Evolutionary conservation across 768 basidiomycete genomes (phyloP), one percentile per base, ranked within the genome.

Genomic region (Pholiota conissans): DNA sequence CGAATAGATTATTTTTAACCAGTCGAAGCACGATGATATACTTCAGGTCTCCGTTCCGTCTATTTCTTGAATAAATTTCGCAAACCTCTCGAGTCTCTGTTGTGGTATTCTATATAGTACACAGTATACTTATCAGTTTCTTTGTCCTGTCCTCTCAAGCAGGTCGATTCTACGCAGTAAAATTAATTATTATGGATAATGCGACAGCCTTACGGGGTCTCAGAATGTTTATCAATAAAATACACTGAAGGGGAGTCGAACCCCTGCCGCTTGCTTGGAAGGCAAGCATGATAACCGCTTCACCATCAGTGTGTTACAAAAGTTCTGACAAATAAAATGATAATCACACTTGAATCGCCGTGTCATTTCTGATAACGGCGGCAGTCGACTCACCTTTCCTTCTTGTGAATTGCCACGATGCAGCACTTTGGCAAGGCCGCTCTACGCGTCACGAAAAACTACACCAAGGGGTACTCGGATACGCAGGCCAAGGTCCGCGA

Each of bases 381-480:
- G 29, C 18, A 22, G 42, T 45, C 42, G n/a, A 18, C 5, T n/a
- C n/a, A 20, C 42, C 3, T 24, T 24, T 18, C 27, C 42, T 54
- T 22, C 30, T 54, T 58, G 35, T 54, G 47, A 55, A 40, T 42
- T 48, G 58, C 61, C 60, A 63, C 64, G 60, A 83, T 93, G 76
- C 89, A 92, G 72, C 83, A 90, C 65, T 87, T 93, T 73, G 91
- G 90, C 64, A 93, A 91, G 73, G 86, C 83, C 63, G 89, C 91
- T 20, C 81, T 95, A 48, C 85, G 95, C 52, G 90, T 93, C 32
- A 91, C 92, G 47, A 97, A 96, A 76, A 96, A 95, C 70, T 95
- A 95, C 71, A 97, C 95, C 55, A 94, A 93, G 65, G 91, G 91
- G 35, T 99, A 98, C 74, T 95, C 95, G 40, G 95, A 98, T 59